A percentile compares a stretch with the other conserved stretches of the same genome.
These are phyloP conservation scores for Silene noctiflora DNA, from an alignment of 179 eudicot genomes.

Conservation along the genomic window DNA sequence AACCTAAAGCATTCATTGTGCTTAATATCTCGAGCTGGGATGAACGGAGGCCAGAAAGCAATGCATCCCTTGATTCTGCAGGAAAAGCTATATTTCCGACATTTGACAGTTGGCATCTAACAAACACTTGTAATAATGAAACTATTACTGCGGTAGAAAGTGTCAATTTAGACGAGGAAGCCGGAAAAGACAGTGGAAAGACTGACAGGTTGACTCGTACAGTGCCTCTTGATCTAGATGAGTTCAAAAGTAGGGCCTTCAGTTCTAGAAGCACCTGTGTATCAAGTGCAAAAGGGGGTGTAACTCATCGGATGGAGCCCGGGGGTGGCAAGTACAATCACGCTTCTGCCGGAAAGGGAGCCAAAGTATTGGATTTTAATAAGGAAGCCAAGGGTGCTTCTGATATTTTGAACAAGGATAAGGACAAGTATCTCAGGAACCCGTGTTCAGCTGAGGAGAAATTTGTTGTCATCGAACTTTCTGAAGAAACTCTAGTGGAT, in stretches of 20 bases:
- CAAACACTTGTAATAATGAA: constrained; percentile 19
- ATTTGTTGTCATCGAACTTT: constrained; percentile 48
- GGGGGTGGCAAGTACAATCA: constrained; percentile 89
- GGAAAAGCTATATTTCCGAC: constrained; percentile 23
- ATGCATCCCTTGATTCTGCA: constrained; percentile 24
- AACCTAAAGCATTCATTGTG: constrained; percentile 31
- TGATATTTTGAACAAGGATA: constrained; percentile 43
- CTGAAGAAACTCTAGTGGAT: constrained; percentile 49
- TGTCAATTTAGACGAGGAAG: constrained; percentile 19
- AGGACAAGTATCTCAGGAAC: constrained; percentile 53
- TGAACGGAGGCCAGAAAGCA: constrained; percentile 35
- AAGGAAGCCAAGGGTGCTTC: constrained; percentile 84
- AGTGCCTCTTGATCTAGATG: constrained; percentile 71
- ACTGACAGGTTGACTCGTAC: constrained; percentile 42
- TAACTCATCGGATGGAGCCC: constrained; percentile 74
- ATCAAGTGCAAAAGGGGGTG: constrained; percentile 49
- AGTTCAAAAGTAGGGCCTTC: constrained; percentile 70
- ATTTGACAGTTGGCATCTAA: constrained; percentile 15
- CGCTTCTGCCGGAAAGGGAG: constrained; percentile 91
- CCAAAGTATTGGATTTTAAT: constrained; percentile 78
- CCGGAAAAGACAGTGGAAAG: constrained; percentile 40
- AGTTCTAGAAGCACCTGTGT: constrained; percentile 41
- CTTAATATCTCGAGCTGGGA: constrained; percentile 40
- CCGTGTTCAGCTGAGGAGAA: constrained; percentile 50
- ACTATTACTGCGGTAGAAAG: constrained; percentile 22